A percentile compares a stretch with the other conserved stretches of the same genome.
These are phyloP conservation scores for Limonium bicolor DNA, from an alignment of 148 eudicot genomes.

Conservation along the genomic window DNA sequence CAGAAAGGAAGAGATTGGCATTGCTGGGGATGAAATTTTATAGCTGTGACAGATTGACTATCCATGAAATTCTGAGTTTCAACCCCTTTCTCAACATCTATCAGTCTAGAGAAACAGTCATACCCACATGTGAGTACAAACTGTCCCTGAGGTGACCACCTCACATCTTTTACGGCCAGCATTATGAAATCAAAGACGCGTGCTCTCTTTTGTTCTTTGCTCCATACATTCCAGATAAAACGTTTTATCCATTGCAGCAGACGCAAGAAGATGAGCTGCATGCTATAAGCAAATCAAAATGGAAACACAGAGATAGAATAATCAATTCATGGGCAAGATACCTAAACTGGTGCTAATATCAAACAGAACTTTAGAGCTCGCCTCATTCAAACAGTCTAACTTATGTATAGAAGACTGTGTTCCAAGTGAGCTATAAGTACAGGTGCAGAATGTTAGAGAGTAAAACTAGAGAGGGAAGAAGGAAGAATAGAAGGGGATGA, in stretches of 20 bases:
- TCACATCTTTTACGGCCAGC: slow-evolving; percentile 81
- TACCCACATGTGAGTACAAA: slow-evolving; percentile 78
- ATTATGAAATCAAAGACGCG: slow-evolving; percentile 38
- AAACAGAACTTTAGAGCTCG: neutral
- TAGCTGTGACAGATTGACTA: slow-evolving; percentile 61
- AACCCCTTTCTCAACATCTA: slow-evolving; percentile 64
- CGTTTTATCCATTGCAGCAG: slow-evolving; percentile 84
- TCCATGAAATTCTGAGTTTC: slow-evolving; percentile 59
- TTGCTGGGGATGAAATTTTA: slow-evolving; percentile 66
- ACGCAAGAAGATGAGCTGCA: slow-evolving; percentile 96
- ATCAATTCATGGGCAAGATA: no score
- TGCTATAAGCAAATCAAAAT: slow-evolving; percentile 30
- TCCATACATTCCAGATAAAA: slow-evolving; percentile 91
- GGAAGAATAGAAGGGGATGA: no score
- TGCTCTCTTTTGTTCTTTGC: slow-evolving; percentile 42
- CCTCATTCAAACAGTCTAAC: no score
- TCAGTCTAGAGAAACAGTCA: slow-evolving; percentile 55
- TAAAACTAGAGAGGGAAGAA: no score
- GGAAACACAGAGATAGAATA: slow-evolving; percentile 3
- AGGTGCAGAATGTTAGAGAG: no score
- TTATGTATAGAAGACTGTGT: no score
- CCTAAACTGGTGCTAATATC: no score
- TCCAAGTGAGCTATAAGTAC: no score
- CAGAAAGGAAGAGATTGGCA: slow-evolving; percentile 63
- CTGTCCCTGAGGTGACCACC: slow-evolving; percentile 65